Evolutionary conservation across 2,329 filamentous ascomycete species (phyloP), one percentile per base, ranked within the genome.

Genomic region (Ilyonectria sp.): DNA sequence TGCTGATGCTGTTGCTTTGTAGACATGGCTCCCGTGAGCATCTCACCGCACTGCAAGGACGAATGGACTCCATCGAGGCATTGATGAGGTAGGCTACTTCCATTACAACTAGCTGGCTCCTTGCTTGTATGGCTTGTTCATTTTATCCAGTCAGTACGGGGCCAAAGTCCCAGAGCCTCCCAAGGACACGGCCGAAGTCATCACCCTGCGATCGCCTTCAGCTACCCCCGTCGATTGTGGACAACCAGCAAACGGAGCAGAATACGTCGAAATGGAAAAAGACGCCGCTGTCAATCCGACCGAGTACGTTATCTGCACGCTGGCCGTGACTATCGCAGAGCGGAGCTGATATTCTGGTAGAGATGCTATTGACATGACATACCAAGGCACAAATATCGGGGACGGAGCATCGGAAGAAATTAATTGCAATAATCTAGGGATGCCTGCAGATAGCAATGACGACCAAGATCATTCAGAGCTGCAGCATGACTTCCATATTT

Each of bases 21-120:
- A 60, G 58, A 19, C 49, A 43, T 60, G 58, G 58, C 26, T 60
- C 58, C 15, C 21, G 58, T 29, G 47, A 60, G 26, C 47, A 60
- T 10, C 37, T 60, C 9, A 23, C 58, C 6, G 26, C 58, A 26
- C 35, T 60, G 11, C 58, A 60, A 33, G 58, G 35, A 21, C 33
- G 58, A 17, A 53, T 60, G 49, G 47, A 60, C 8, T 52, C 49
- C 2, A 37, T 60, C 23, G 58, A 60, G 49, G 58, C 58, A 21
- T 17, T 60, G 6, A 52, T 60, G 3, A 54, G 35, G 47, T 52
- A 53, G 17, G 15, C 13, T 10, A 33, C 23, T 4, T 21, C 11
- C 2, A 21, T 15, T 33, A 3, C 31, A 9, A 11, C 31, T 11
- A 5, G 6, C 31, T 2, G 8, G 8, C 7, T 9, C 31, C 31